Percentiles rank a stretch among this genome's conserved stretches.
phyloP scores from a whole-genome alignment of 2,329 filamentous ascomycete genomes.

The Phaeoacremonium minimum region DNA sequence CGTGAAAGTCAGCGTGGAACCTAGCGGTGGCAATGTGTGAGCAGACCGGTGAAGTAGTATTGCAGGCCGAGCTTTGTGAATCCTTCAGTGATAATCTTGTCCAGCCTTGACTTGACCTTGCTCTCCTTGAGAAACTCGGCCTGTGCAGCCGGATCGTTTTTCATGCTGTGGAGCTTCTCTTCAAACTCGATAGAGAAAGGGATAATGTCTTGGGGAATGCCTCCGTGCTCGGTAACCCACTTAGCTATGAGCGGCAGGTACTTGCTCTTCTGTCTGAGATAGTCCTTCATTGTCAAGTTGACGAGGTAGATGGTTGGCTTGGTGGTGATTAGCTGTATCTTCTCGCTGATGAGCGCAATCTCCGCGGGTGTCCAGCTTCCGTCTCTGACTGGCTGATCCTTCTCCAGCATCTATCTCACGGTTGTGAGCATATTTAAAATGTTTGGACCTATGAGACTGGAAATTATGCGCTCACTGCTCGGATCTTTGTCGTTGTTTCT shows the following conservation, averaged over 20 bases:
- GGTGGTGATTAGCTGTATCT: slow-evolving; percentile 39
- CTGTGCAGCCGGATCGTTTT: slow-evolving; percentile 27
- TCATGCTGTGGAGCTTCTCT: slow-evolving; percentile 33
- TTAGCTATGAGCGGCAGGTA: slow-evolving; percentile 37
- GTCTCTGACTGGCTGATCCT: slow-evolving; percentile 34
- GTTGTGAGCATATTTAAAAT: slow-evolving; percentile 7
- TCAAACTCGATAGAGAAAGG: slow-evolving; percentile 41
- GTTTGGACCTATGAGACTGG: background rate
- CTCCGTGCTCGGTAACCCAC: slow-evolving; percentile 39
- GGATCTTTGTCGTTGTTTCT: slow-evolving; percentile 35
- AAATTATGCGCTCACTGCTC: slow-evolving; percentile 21
- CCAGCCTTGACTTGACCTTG: slow-evolving; percentile 34
- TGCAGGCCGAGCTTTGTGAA: slow-evolving; percentile 38
- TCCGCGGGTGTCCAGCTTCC: slow-evolving; percentile 36
- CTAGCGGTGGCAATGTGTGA: background rate
- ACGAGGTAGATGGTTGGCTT: slow-evolving; percentile 40
- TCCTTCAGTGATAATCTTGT: slow-evolving; percentile 38
- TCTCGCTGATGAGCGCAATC: slow-evolving; percentile 39
- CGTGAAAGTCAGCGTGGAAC: slow-evolving; percentile 5
- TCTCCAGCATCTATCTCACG: slow-evolving; percentile 27
- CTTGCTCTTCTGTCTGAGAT: slow-evolving; percentile 40
- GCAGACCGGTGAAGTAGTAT: slow-evolving; percentile 36
- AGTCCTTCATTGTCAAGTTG: slow-evolving; percentile 42
- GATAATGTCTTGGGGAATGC: slow-evolving; percentile 32
- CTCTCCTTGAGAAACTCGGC: slow-evolving; percentile 30